Conservation (phyloP, 129 eudicot genomes). For the Flaveria linearis region DNA sequence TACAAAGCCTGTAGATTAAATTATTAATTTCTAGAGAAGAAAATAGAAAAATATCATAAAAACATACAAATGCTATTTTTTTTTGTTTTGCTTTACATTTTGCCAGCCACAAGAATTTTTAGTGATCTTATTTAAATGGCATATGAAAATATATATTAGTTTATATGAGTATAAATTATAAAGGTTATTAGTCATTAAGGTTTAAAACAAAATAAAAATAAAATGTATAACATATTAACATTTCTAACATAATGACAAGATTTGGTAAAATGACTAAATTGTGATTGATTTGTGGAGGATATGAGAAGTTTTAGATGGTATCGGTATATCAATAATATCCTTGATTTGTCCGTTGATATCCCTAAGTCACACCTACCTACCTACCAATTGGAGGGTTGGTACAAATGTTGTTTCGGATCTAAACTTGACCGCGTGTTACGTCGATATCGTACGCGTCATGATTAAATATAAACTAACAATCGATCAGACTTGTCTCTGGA, state of each 20-base stretch:
- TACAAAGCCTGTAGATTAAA: not conserved
- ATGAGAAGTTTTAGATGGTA: not conserved
- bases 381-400: constrained; percentile 19
- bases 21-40: not conserved
- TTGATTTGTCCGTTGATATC: not conserved
- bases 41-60: not conserved
- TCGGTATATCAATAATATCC: constrained; percentile 5
- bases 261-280: not conserved
- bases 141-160: not conserved
- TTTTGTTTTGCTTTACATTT: not conserved
- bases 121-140: not conserved
- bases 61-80: not conserved
- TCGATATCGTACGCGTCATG: no score
- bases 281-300: constrained; percentile 12
- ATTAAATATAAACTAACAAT: no score
- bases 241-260: not conserved
- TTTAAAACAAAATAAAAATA: not conserved
- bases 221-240: not conserved
- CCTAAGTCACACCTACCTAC: constrained; percentile 12
- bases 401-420: not conserved
- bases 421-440: not conserved
- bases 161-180: not conserved
- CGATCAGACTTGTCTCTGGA: no score
- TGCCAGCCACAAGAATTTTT: not conserved
- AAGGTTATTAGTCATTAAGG: not conserved